Evolutionary conservation across 2,329 filamentous ascomycete genomes (phyloP).

Genomic region (Fusarium robinianum): DNA sequence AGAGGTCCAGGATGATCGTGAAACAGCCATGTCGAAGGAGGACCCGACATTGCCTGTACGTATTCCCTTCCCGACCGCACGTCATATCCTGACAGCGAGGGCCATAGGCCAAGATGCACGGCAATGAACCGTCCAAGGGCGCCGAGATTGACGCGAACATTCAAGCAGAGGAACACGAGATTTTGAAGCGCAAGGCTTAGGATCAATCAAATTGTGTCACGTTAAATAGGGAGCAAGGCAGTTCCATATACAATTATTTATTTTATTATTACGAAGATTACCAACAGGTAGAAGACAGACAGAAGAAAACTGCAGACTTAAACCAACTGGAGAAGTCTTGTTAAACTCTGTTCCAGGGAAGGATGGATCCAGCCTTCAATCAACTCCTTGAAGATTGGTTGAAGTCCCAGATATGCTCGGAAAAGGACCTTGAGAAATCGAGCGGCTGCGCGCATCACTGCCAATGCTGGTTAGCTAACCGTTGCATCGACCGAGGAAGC

Average conservation of each 20-base stretch:
- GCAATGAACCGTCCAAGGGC: conserved; percentile 73
- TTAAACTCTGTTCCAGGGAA: too few species aligned
- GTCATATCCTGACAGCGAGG: conserved; percentile 6
- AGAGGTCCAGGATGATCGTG: conserved; percentile 51
- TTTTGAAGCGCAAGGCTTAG: conserved; percentile 62
- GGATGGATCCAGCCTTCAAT: too few species aligned
- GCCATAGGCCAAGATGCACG: conserved; percentile 64
- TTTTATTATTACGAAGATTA: too few species aligned
- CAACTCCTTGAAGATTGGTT: too few species aligned
- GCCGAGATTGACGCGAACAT: conserved; percentile 74
- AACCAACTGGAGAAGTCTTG: too few species aligned
- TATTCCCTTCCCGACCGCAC: conserved; percentile 1
- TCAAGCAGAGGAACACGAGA: conserved; percentile 68
- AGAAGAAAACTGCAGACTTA: too few species aligned
- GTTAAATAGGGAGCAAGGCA: neutral
- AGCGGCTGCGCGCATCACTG: conserved; percentile 29
- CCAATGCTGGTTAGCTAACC: conserved; percentile 34
- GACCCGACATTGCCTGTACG: conserved; percentile 65
- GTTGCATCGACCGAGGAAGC: conserved; percentile 9
- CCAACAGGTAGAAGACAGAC: too few species aligned
- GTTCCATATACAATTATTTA: too few species aligned
- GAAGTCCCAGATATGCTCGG: neutral
- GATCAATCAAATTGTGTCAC: conserved; percentile 15
- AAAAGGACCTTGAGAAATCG: too few species aligned
- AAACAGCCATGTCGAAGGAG: conserved; percentile 53